phyloP scores from a whole-genome alignment of 805 yeast species.

The Cyberlindnera suaveolens region DNA sequence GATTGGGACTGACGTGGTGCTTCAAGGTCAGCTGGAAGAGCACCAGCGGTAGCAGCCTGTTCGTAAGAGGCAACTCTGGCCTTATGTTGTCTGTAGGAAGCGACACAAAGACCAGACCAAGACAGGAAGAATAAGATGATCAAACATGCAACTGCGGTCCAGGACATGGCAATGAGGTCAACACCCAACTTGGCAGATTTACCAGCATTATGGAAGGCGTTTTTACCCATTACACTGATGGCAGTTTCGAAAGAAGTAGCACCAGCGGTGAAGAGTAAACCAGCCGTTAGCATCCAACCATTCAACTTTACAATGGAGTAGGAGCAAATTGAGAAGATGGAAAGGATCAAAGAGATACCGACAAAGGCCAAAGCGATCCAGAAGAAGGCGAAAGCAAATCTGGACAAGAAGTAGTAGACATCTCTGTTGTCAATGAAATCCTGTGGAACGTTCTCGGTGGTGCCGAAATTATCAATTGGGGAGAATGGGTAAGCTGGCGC shows the following conservation, averaged over 20 bases:
- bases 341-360: conserved; percentile 54
- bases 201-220: conserved; percentile 51
- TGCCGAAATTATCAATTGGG: conserved; percentile 66
- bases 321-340: conserved; percentile 52
- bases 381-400: conserved; percentile 60
- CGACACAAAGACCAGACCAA: conserved; percentile 43
- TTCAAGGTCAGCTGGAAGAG: not conserved
- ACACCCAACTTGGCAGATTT: conserved; percentile 47
- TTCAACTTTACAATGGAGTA: conserved; percentile 46
- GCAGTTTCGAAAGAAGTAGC: conserved; percentile 75
- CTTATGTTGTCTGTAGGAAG: conserved; percentile 46
- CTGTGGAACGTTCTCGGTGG: conserved; percentile 44
- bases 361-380: conserved; percentile 55
- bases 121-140: conserved; percentile 44
- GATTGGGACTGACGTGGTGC: conserved; percentile 1
- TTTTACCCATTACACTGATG: conserved; percentile 64
- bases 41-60: conserved; percentile 18
- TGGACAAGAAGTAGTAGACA: conserved; percentile 55
- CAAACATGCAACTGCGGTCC: conserved; percentile 62
- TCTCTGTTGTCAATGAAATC: conserved; percentile 49
- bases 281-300: conserved; percentile 45
- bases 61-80: conserved; percentile 25
- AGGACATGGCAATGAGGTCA: conserved; percentile 52
- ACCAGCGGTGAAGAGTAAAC: conserved; percentile 47
- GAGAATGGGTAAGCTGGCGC: conserved; percentile 72